A percentile compares a stretch with the other conserved stretches of the same genome.
Evolutionary conservation across 1,284 basidiomycete species (phyloP).

Genomic region (Nidula niveotomentosa): DNA sequence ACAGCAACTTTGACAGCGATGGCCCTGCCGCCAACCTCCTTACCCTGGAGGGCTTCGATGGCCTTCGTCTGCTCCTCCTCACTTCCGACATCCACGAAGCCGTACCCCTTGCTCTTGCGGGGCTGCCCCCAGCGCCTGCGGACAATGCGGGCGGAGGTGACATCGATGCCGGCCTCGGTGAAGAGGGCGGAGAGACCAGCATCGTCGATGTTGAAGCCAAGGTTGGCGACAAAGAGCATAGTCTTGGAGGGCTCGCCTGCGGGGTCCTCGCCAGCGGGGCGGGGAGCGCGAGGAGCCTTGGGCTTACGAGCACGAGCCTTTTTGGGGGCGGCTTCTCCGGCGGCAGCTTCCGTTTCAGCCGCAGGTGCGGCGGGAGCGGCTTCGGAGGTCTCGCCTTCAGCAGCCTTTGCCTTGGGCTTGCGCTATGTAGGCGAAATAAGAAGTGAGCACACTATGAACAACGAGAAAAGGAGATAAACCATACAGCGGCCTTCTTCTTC

Average conservation of each 20-base stretch:
- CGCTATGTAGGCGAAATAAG: conserved; percentile 36
- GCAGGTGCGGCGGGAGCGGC: conserved; percentile 29
- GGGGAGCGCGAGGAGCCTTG: conserved; percentile 54
- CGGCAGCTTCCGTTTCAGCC: conserved; percentile 30
- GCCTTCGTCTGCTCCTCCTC: conserved; percentile 87
- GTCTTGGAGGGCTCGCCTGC: conserved; percentile 81
- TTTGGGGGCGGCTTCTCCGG: conserved; percentile 41
- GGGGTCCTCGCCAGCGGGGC: conserved; percentile 74
- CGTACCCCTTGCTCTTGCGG: conserved; percentile 90
- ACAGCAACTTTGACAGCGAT: conserved; percentile 91
- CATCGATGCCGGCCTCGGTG: conserved; percentile 77
- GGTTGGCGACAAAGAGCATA: conserved; percentile 93
- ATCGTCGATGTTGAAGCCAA: conserved; percentile 89
- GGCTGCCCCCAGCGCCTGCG: conserved; percentile 78
- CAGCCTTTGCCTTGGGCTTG: conserved; percentile 56
- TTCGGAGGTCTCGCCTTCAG: conserved; percentile 35
- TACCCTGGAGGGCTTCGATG: conserved; percentile 78
- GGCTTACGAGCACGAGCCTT: conserved; percentile 62
- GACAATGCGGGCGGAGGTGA: conserved; percentile 85
- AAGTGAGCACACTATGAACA: conserved; percentile 11
- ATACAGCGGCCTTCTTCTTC: conserved; percentile 68
- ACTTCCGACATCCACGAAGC: conserved; percentile 88
- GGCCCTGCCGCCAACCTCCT: conserved; percentile 76
- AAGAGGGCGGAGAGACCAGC: conserved; percentile 76
- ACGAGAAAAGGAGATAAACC: conserved; percentile 24